A percentile compares a stretch with the other conserved stretches of the same genome.
phyloP scores from a whole-genome alignment of 2,329 filamentous ascomycete species.

The Aureobasidium melanogenum region DNA sequence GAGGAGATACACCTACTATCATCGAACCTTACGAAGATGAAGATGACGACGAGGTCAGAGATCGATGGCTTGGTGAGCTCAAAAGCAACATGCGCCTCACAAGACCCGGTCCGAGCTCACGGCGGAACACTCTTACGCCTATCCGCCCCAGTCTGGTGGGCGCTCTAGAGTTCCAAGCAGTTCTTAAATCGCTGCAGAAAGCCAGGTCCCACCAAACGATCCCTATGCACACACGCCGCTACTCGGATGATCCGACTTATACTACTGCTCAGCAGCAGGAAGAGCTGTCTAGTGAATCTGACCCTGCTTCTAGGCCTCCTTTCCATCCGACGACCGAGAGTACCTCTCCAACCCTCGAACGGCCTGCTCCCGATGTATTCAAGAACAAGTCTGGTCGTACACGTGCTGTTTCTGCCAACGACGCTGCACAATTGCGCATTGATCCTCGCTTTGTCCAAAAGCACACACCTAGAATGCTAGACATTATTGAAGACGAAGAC shows the following conservation, averaged over 20 bases:
- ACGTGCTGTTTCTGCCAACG: constrained; percentile 53
- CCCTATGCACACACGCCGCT: constrained; percentile 59
- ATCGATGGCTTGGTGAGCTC: constrained; percentile 66
- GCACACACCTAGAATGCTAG: constrained; percentile 6
- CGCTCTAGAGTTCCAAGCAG: constrained; percentile 84
- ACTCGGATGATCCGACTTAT: constrained; percentile 54
- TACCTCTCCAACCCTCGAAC: background rate
- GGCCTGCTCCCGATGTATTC: constrained; percentile 21
- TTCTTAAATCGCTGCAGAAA: constrained; percentile 76
- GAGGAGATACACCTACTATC: constrained; percentile 36
- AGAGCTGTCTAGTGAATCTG: constrained; percentile 39
- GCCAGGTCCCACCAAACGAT: constrained; percentile 67
- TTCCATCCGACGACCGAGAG: constrained; percentile 18
- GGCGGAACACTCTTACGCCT: constrained; percentile 67
- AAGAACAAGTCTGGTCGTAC: constrained; percentile 21
- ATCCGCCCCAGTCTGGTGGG: constrained; percentile 91
- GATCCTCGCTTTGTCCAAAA: constrained; percentile 26
- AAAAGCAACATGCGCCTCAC: constrained; percentile 87
- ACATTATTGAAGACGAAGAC: constrained; percentile 19
- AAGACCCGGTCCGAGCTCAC: constrained; percentile 55
- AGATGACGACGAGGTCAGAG: constrained; percentile 55
- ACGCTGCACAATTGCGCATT: constrained; percentile 39
- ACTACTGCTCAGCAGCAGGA: constrained; percentile 39
- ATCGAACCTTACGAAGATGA: constrained; percentile 51
- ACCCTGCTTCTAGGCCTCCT: constrained; percentile 34